Evolutionary conservation across 2,329 filamentous ascomycete genomes (phyloP).

Genomic region (Sporothrix brunneoviolacea): DNA sequence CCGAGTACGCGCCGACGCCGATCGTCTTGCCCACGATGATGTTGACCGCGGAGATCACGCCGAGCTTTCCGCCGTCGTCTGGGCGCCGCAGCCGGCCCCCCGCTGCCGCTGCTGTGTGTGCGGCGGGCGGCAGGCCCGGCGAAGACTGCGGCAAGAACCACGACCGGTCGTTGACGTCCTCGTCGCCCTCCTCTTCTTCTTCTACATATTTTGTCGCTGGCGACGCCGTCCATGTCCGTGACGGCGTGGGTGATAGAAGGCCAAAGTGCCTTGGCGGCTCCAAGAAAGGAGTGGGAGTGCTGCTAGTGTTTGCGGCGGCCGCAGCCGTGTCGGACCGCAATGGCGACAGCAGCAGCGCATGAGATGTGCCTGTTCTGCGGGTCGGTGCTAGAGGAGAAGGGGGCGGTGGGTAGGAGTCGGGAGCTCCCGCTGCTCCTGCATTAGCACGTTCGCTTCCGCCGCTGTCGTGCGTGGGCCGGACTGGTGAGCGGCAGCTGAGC

Average conservation of each 20-base stretch:
- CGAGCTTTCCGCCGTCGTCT: constrained; percentile 26
- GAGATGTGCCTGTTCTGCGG: not conserved
- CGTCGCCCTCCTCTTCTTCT: constrained; percentile 15
- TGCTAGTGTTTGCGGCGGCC: too few relatives aligned
- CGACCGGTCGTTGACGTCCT: constrained; percentile 13
- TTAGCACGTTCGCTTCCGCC: not conserved
- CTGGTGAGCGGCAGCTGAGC: constrained; percentile 27
- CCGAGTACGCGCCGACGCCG: constrained; percentile 45
- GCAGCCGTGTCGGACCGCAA: too few relatives aligned
- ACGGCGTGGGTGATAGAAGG: constrained; percentile 6
- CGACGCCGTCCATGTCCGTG: not conserved
- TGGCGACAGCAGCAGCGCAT: not conserved
- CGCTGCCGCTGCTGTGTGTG: not conserved
- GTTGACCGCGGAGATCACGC: constrained; percentile 31
- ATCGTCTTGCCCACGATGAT: constrained; percentile 34
- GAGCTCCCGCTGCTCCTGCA: constrained; percentile 8
- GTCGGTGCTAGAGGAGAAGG: too few relatives aligned
- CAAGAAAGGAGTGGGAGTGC: too few relatives aligned
- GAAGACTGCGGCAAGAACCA: constrained; percentile 19
- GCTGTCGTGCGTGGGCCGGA: constrained; percentile 20
- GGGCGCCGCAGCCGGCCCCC: not conserved
- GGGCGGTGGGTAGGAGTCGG: constrained; percentile 1
- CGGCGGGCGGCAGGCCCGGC: constrained; percentile 17
- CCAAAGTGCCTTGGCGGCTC: constrained; percentile 20
- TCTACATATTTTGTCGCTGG: too few relatives aligned